Base-by-base conservation (phyloP, 805 yeast species). In the Starmera quercuum region DNA sequence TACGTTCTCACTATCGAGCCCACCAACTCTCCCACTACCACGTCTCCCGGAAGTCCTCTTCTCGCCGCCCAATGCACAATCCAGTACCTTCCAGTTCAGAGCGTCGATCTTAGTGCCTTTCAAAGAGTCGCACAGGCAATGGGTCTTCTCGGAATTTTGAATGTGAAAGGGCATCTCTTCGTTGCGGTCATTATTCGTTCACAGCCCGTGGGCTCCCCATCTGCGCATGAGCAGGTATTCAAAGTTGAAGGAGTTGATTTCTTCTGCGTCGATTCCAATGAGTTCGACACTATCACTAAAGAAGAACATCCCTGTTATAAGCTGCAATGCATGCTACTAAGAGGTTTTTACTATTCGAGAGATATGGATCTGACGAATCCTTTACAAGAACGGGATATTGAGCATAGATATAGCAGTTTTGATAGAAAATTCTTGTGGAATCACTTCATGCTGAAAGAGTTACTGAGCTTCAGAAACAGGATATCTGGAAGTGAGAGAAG, bases 391-490 rank as follows among this genome's bases (percentile, higher is more conserved):
- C 64, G 92, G 53, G 85, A 58, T 15, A 50, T 57, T 8, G 33
- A 38, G 19, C 58, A 57, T 41, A 59, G 60, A 37, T 58, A 53
- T 34, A 61, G 53, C 35, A 67, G 82, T 33, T 78, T 74, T 47
- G 94, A 81, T 52, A 71, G 71, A 34, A 78, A 80, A 41, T 88
- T 80, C 52, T 79, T 92, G 78, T 92, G 98, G 98, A 92, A 92
- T 53, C 65, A 77, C 12, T 82, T 76, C 46, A 72, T 92, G 75
- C 79, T 87, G 68, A 70, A 74, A 34, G 96, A 87, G 44, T 66
- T 92, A 13, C 61, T 84, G 33, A 68, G 68, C 29, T 84, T 84
- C 62, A 63, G 95, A 40, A 65, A 74, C 34, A 73, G 85, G 37
- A 63, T 88, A 31, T 81, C 81, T 16, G 58, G 61, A 6, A 68